Base-by-base conservation (phyloP, 2,329 filamentous ascomycete genomes). In the Fusarium acutatum region DNA sequence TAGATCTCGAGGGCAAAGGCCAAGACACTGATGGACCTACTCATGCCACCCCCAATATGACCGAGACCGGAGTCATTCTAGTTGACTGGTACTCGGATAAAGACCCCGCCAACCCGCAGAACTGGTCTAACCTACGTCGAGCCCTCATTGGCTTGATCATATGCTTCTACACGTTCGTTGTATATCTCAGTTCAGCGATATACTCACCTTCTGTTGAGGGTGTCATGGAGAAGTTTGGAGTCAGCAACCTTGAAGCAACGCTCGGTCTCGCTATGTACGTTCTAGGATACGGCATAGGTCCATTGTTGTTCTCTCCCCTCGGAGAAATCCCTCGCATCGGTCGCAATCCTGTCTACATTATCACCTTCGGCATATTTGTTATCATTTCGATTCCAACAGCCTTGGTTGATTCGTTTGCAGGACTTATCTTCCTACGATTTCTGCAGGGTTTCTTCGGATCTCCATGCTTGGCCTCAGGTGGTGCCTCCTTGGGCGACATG, bases 291-390 rank as follows among this genome's bases (percentile, higher is more conserved):
- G 90, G 91, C 12, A 81, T 90, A 28, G 91, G 91, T 0, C 91
- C 91, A 1, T 79, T 93, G 34, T 69, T 93, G 32, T 93, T 89
- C 81, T 90, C 89, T 0, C 92, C 92, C 0, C 80, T 94, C 30
- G 88, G 85, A 46, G 92, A 94, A 80, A 88, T 94, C 24, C 90
- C 91, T 0, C 78, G 85, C 43, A 87, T 93, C 44, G 92, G 92
- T 5, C 86, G 92, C 8, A 93, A 91, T 75, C 88, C 89, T 1
- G 87, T 92, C 10, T 94, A 94, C 80, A 87, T 92, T 35, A 78
- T 88, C 69, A 91, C 91, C 15, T 91, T 93, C 82, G 87, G 87
- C 58, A 83, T 93, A 30, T 94, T 93, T 78, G 88, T 92, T 59
- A 85, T 93, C 64, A 80, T 94, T 14, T 89, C 87, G 8, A 86